These are phyloP conservation scores for Cladobotryum protrusum DNA, from an alignment of 2,329 filamentous ascomycete species.

Conservation along the genomic window DNA sequence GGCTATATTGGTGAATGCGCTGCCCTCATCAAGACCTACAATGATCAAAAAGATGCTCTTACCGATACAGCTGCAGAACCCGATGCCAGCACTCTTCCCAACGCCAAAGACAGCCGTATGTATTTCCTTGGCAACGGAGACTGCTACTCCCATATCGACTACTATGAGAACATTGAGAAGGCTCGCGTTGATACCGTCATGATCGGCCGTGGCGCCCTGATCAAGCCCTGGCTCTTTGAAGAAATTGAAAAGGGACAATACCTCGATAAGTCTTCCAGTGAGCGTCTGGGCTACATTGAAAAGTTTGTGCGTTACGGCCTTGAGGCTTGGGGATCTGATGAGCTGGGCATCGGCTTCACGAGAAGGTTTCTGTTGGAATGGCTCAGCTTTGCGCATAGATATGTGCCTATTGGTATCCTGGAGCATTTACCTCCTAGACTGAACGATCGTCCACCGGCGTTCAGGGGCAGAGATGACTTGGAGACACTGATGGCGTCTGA, in stretches of 20 bases:
- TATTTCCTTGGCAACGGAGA: conserved; percentile 97
- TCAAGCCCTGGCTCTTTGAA: conserved; percentile 98
- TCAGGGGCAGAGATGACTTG: conserved; percentile 76
- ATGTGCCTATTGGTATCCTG: conserved; percentile 82
- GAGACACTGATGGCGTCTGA: conserved; percentile 88
- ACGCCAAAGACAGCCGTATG: conserved; percentile 59
- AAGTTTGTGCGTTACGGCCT: conserved; percentile 87
- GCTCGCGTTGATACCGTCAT: conserved; percentile 88
- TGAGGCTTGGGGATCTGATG: conserved; percentile 92
- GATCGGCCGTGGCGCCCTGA: conserved; percentile 90
- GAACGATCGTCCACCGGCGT: conserved; percentile 83
- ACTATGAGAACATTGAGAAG: conserved; percentile 69
- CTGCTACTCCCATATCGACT: conserved; percentile 88
- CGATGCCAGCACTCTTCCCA: conserved; percentile 67
- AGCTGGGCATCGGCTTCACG: conserved; percentile 86
- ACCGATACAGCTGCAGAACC: conserved; percentile 73
- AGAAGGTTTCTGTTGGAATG: conserved; percentile 91
- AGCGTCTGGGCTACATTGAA: conserved; percentile 79
- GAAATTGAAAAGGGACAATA: conserved; percentile 91
- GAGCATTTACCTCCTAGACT: conserved; percentile 83
- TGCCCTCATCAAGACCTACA: conserved; percentile 73
- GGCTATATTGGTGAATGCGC: conserved; percentile 87
- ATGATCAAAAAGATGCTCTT: conserved; percentile 57
- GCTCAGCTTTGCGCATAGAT: conserved; percentile 88
- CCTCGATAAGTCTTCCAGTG: conserved; percentile 85